These are phyloP conservation scores for Gorgonomyces haynaldii DNA, from an alignment of 192 early-diverging fungal genomes.

Conservation along the genomic window DNA sequence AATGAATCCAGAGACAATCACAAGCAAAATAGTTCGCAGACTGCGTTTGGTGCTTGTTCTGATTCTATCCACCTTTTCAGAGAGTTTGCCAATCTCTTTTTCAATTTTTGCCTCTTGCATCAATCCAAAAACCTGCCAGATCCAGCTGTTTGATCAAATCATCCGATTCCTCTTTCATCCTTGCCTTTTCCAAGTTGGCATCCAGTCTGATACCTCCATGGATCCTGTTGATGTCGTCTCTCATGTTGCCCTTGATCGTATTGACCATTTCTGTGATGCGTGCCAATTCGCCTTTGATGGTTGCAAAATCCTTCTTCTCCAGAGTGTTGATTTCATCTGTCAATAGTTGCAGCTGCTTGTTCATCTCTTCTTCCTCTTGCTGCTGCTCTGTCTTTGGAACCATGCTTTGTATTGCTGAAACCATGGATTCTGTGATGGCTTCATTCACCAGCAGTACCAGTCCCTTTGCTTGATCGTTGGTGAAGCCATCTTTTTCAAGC, in stretches of 20 bases:
- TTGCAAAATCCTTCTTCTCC: slow-evolving; percentile 70
- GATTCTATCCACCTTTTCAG: slow-evolving; percentile 25
- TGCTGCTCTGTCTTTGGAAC: slow-evolving; percentile 77
- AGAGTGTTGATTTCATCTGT: slow-evolving; percentile 76
- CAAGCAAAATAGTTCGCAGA: neutral
- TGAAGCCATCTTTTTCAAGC: too few species aligned
- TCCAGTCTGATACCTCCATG: slow-evolving; percentile 77
- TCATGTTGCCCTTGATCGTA: slow-evolving; percentile 59
- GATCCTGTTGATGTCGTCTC: slow-evolving; percentile 67
- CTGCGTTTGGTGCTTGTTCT: neutral
- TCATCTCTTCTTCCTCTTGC: slow-evolving; percentile 44
- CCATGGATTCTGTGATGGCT: too few species aligned
- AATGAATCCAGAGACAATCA: neutral
- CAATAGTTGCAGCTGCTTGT: slow-evolving; percentile 69
- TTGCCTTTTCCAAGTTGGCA: slow-evolving; percentile 79
- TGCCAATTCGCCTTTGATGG: slow-evolving; percentile 69
- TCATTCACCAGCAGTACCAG: too few species aligned
- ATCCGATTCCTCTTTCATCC: slow-evolving; percentile 69
- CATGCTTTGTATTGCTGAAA: slow-evolving; percentile 35
- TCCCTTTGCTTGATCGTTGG: too few species aligned
- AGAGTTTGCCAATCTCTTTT: slow-evolving; percentile 13
- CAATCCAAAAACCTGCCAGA: slow-evolving; percentile 24
- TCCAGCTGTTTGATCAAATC: slow-evolving; percentile 18
- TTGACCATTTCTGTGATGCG: slow-evolving; percentile 66
- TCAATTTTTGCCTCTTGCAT: slow-evolving; percentile 21